Evolutionary conservation across 1,284 basidiomycete genomes (phyloP), one percentile per base, ranked within the genome.

Genomic region (Ganoderma sinense): DNA sequence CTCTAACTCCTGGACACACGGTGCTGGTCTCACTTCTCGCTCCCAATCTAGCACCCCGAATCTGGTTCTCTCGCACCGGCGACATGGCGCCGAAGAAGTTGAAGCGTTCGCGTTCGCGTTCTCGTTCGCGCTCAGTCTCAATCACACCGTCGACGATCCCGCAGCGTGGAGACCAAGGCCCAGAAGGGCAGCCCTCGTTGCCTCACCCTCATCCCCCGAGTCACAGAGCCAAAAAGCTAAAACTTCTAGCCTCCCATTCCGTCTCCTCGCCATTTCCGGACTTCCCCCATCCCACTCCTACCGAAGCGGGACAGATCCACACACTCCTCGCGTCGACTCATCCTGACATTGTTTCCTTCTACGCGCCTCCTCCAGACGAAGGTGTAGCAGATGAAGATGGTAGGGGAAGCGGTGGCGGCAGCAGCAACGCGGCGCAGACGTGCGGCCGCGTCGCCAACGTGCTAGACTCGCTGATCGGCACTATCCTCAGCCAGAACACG

Each of bases 401-500:
- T 5, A 18, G 6, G 18, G 41, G 16, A 18, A 18, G 18, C 16
- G 41, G 41, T 16, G 43, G 43, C 20, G n/a, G 75, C 39, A 74
- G 80, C 16, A 77, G 82, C 33, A 85, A 88, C 69, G 85, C 86
- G 3, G 85, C 85, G 1, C 75, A 77, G 64, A 87, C 86, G 2
- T 91, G 90, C 71, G 91, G 89, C 0, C 80, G 83, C 59, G 85
- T 87, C 1, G 86, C 88, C 0, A 87, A 90, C 68, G 90, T 94
- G 58, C 84, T 94, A 62, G 93, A 94, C 74, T 85, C 91, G 0
- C 84, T 93, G 71, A 87, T 94, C 26, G 86, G 89, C 41, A 93
- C 91, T 0, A 88, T 94, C 67, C 84, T 95, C 23, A 91, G 89
- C 45, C 92, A 94, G 78, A 94, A 94, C 75, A 95, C 93, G 0